Conservation (phyloP, 305 asterid genomes). For the Fraxinus paxiana region DNA sequence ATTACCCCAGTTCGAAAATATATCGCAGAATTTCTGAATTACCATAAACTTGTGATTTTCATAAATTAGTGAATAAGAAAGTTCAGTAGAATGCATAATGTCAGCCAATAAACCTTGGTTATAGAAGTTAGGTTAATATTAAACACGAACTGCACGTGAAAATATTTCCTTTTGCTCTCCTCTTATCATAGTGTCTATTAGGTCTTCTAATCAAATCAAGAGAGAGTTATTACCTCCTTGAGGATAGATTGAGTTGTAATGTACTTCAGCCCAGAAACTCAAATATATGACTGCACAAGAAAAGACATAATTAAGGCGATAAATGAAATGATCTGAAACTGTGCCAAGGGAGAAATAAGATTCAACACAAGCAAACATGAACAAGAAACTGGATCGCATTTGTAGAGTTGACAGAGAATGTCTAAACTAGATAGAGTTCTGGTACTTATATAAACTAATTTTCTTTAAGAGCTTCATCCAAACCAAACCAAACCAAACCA, state of each 20-base stretch:
- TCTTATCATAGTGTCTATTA: background rate
- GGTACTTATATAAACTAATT: background rate
- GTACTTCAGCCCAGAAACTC: slow-evolving; percentile 99
- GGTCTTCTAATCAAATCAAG: background rate
- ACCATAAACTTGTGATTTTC: background rate
- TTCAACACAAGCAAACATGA: background rate
- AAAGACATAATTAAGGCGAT: slow-evolving; percentile 8
- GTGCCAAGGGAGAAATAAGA: background rate
- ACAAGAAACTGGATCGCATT: background rate
- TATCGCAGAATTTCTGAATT: background rate
- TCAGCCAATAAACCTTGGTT: background rate
- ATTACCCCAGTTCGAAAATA: background rate
- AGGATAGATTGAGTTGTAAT: slow-evolving; percentile 92
- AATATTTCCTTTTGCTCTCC: background rate
- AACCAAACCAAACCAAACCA: background rate
- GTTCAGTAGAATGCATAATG: background rate
- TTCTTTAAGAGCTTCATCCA: background rate
- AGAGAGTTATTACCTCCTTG: slow-evolving; percentile 55
- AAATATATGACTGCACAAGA: slow-evolving; percentile 57
- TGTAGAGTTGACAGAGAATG: background rate
- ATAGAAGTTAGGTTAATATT: background rate
- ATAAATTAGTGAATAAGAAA: background rate
- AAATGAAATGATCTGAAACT: background rate
- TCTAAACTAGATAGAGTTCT: background rate
- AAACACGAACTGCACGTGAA: background rate